Conservation (phyloP, 768 basidiomycete genomes). For the Mycena vitilis region DNA sequence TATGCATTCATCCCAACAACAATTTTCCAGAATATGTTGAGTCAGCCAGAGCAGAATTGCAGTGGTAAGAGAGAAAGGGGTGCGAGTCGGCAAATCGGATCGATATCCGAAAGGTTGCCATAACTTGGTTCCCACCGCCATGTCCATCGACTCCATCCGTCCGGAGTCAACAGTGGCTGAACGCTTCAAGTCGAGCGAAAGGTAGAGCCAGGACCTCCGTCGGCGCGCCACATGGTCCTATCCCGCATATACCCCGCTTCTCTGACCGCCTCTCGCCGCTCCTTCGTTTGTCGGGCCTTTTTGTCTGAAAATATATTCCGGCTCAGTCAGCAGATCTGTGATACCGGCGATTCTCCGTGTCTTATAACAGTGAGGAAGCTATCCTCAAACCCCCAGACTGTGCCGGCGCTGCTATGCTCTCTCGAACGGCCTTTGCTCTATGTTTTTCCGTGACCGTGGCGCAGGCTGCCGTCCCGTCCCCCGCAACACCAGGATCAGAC, state of each 20-base stretch:
- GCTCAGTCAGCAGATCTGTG: constrained; percentile 17
- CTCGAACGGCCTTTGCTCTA: neutral
- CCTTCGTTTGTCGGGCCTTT: neutral
- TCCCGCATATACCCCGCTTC: neutral
- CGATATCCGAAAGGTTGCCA: too few species aligned
- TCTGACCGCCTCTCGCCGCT: neutral
- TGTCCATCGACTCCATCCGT: too few species aligned
- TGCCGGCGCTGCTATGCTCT: constrained; percentile 22
- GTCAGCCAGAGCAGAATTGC: too few species aligned
- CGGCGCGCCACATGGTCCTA: neutral
- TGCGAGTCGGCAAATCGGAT: too few species aligned
- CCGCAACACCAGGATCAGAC: constrained; percentile 26
- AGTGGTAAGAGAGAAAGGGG: too few species aligned
- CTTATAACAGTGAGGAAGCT: constrained; percentile 1
- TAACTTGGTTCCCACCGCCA: too few species aligned
- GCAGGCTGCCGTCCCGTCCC: constrained; percentile 9
- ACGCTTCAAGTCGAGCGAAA: too few species aligned
- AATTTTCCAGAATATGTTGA: neutral
- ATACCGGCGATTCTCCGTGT: constrained; percentile 19
- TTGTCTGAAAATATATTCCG: neutral
- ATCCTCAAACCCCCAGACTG: too few species aligned
- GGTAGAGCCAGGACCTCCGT: too few species aligned
- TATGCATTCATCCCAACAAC: neutral
- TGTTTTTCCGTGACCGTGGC: neutral
- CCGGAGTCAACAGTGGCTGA: too few species aligned